Conservation (phyloP, 2,329 filamentous ascomycete species). For the Ophioceras dolichostomum region DNA sequence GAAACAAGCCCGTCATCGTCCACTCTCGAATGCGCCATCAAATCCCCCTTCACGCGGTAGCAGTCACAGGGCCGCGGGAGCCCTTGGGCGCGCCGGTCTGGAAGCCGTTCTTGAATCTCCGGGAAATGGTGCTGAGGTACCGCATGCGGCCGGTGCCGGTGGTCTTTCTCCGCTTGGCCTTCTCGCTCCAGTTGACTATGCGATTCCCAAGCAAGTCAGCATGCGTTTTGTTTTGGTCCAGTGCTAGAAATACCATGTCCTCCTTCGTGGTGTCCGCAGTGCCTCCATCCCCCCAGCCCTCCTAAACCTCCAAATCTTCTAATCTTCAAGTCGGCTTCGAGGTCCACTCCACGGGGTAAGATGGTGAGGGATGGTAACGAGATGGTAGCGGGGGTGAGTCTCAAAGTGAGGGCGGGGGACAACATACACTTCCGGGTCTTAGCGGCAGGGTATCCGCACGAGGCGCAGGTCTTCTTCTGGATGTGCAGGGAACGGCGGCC, state of each 20-base stretch:
- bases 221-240: neutral
- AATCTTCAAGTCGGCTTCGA: too few species aligned
- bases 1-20: too few species aligned
- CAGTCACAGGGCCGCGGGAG: conserved; percentile 48
- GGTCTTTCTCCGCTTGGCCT: conserved; percentile 99
- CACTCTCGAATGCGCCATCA: too few species aligned
- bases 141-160: conserved; percentile 93
- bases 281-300: too few species aligned
- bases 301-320: too few species aligned
- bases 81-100: conserved; percentile 79
- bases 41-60: neutral
- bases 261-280: too few species aligned
- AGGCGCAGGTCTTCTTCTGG: conserved; percentile 96
- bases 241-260: conserved; percentile 3
- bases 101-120: conserved; percentile 98
- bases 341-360: too few species aligned
- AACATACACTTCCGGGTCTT: conserved; percentile 99
- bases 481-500: conserved; percentile 96
- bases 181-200: conserved; percentile 98
- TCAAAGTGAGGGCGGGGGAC: too few species aligned
- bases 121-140: conserved; percentile 83
- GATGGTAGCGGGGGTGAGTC: too few species aligned
- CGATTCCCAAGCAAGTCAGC: too few species aligned
- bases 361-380: too few species aligned
- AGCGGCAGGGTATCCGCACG: conserved; percentile 93